Conservation (phyloP, 1,139 yeast genomes). For the Yamadazyma trypodendri region DNA sequence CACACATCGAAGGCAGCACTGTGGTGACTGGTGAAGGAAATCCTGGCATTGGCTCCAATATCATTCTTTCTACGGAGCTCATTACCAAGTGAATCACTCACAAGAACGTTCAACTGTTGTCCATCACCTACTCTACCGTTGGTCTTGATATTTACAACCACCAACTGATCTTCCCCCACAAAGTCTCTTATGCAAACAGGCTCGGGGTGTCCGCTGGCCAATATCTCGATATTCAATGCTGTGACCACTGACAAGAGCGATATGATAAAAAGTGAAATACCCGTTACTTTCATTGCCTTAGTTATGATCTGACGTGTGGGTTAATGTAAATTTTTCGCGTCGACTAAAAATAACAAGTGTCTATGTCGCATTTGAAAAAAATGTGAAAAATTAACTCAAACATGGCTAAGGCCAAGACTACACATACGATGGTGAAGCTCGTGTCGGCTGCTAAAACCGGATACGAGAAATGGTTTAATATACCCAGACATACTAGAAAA, state of each 20-base stretch:
- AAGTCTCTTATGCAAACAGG: slow-evolving; percentile 84
- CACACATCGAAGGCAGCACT: slow-evolving; percentile 90
- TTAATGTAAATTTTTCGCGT: slow-evolving; percentile 11
- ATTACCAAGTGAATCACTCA: slow-evolving; percentile 68
- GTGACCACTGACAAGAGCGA: slow-evolving; percentile 21
- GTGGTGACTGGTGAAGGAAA: slow-evolving; percentile 81
- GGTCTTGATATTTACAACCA: slow-evolving; percentile 75
- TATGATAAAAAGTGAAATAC: slow-evolving; percentile 14
- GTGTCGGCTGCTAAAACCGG: slow-evolving; percentile 89
- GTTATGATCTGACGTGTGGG: slow-evolving; percentile 11
- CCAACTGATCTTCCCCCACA: slow-evolving; percentile 78
- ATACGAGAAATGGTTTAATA: slow-evolving; percentile 71
- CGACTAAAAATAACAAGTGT: slow-evolving; percentile 1
- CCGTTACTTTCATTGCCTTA: slow-evolving; percentile 6
- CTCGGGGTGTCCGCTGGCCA: slow-evolving; percentile 33
- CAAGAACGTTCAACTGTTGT: slow-evolving; percentile 63
- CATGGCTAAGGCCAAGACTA: slow-evolving; percentile 46
- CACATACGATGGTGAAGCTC: slow-evolving; percentile 53
- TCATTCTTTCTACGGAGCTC: slow-evolving; percentile 67
- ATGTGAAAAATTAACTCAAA: slow-evolving; percentile 3
- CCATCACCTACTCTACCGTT: slow-evolving; percentile 83
- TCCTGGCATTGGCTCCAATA: slow-evolving; percentile 61
- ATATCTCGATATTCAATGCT: slow-evolving; percentile 42
- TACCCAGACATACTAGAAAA: slow-evolving; percentile 78
- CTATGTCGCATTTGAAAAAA: slow-evolving; percentile 2